These are phyloP conservation scores for Claviceps arundinis DNA, from an alignment of 2,329 filamentous ascomycete species.

Conservation along the genomic window DNA sequence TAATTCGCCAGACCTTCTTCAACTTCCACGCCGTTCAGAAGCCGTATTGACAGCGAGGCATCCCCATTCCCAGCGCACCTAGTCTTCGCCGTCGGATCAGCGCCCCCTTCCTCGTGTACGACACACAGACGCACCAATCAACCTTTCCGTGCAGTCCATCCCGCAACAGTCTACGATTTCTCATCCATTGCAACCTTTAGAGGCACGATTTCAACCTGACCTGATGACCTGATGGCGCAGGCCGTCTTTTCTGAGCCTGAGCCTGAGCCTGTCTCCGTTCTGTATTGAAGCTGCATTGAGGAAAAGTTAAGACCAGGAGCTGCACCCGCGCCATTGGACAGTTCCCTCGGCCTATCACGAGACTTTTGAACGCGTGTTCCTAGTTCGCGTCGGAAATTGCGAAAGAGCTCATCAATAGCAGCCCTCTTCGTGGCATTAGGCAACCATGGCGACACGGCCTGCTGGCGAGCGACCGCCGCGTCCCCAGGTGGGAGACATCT, in stretches of 20 bases:
- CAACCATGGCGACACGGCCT: conserved; percentile 29
- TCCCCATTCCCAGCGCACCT: neutral
- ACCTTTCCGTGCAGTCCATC: neutral
- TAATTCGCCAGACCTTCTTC: neutral
- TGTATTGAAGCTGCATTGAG: neutral
- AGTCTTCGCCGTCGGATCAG: neutral
- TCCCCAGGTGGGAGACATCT: conserved; percentile 51
- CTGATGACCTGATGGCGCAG: conserved; percentile 10
- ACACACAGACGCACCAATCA: neutral
- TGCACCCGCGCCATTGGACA: neutral
- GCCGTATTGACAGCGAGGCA: neutral
- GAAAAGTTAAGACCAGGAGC: neutral
- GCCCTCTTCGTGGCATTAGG: neutral
- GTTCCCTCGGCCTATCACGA: neutral
- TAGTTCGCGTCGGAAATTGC: neutral
- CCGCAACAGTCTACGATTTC: neutral
- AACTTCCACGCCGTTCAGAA: neutral
- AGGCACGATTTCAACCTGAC: neutral
- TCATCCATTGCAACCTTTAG: neutral
- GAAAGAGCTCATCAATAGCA: neutral
- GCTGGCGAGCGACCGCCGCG: conserved; percentile 24
- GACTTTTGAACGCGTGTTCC: neutral
- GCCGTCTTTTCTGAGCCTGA: conserved; percentile 1
- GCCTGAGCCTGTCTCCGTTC: conserved; percentile 6
- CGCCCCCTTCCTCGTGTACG: neutral